Conservation (phyloP, 1,284 basidiomycete species). For the Ustilago trichophora region DNA sequence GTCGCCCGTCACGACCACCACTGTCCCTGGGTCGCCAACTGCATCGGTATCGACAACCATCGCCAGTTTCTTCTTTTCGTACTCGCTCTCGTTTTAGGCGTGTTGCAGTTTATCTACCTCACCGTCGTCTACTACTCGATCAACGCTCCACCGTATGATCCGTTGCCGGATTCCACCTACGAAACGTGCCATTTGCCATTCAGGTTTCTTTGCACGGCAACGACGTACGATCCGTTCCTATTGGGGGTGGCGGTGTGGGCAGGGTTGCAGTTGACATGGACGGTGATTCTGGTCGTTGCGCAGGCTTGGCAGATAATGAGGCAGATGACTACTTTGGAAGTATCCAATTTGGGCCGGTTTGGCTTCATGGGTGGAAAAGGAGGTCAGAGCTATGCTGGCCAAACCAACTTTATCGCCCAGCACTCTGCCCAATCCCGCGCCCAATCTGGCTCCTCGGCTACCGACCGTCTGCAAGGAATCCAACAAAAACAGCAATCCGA, state of each 20-base stretch:
- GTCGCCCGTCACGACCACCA: constrained; percentile 75
- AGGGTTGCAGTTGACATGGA: constrained; percentile 92
- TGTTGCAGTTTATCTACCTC: constrained; percentile 82
- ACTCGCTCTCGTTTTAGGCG: constrained; percentile 80
- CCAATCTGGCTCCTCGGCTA: constrained; percentile 1
- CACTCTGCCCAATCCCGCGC: constrained; percentile 10
- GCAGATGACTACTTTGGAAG: constrained; percentile 96
- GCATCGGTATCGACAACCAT: constrained; percentile 90
- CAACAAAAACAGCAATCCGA: no score
- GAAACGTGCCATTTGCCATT: constrained; percentile 74
- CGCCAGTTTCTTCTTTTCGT: constrained; percentile 94
- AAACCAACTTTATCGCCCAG: constrained; percentile 35
- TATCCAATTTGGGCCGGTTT: constrained; percentile 90
- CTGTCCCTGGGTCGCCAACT: constrained; percentile 99
- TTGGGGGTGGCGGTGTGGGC: constrained; percentile 83
- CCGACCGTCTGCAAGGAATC: constrained; percentile 14
- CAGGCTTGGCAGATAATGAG: constrained; percentile 91
- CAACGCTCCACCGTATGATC: constrained; percentile 46
- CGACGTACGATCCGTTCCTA: constrained; percentile 79
- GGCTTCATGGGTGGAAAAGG: constrained; percentile 94
- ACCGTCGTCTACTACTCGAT: constrained; percentile 70
- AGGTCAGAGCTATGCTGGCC: constrained; percentile 72
- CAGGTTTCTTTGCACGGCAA: constrained; percentile 73
- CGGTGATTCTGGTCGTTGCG: constrained; percentile 80
- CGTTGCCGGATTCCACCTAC: constrained; percentile 41